Base-by-base conservation (phyloP, 2,329 filamentous ascomycete species). In the Pleurostoma richardsiae region DNA sequence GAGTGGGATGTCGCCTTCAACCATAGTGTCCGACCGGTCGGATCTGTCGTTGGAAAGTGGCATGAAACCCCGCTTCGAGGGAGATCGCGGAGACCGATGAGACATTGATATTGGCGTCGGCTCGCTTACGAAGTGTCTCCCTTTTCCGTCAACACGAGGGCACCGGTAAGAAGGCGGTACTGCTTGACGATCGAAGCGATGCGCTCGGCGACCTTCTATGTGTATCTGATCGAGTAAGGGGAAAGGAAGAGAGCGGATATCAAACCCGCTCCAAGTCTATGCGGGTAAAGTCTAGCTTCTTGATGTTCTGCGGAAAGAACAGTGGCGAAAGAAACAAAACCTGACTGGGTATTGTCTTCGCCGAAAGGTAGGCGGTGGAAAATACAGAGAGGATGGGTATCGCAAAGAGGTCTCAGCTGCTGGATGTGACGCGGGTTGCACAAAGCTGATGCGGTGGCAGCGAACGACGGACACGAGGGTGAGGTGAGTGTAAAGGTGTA, bases 1-100 rank as follows among this genome's bases (percentile, higher is more conserved):
- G 47, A 84, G 72, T 26, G 79, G 79, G 41, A 83, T 83, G 44
- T 71, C 75, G 46, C 59, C 58, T 11, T 67, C 62, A 50, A 57
- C 54, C 63, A 67, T 67, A 31, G 65, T 64, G 49, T 48, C 42
- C 8, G 47, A 49, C 38, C 47, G 48, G 40, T 61, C 58, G 59
- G 54, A 52, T 48, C 54, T 46, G 48, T 46, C 55, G 50, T 60
- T 58, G 51, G 64, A 64, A 30, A 77, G 63, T 42, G 67, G 72
- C 42, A 74, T 57, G 52, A 77, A 77, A 49, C 74, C 73, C 41
- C 63, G 67, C 44, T 65, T 63, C 44, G 63, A 59, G 43, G 68
- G 62, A 5, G 68, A 69, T 43, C 62, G 54, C 26, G 69, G 58
- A 6, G 60, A 59, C 43, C 54, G 54, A 46, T 54, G 49, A 41